Conservation (phyloP, 1,284 basidiomycete genomes). For the Porodaedalea pini region DNA sequence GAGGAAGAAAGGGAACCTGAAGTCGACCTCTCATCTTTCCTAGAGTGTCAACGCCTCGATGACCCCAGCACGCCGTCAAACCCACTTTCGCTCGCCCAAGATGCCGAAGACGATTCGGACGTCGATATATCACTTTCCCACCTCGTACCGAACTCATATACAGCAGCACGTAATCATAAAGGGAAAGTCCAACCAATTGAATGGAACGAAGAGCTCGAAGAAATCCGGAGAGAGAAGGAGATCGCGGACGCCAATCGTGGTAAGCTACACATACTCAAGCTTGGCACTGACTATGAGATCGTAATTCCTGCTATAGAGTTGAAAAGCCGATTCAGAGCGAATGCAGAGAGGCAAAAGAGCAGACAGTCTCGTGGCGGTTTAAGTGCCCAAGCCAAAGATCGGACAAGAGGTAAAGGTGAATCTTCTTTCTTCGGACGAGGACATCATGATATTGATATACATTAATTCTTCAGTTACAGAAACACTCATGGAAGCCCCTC, state of each 20-base stretch:
- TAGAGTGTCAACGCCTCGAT: slow-evolving; percentile 55
- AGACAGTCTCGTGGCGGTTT: not conserved
- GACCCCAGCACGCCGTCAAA: slow-evolving; percentile 35
- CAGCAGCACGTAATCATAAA: slow-evolving; percentile 36
- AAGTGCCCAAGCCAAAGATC: not conserved
- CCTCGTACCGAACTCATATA: slow-evolving; percentile 35
- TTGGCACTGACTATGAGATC: not conserved
- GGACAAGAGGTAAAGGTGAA: slow-evolving; percentile 4
- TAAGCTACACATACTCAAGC: slow-evolving; percentile 28
- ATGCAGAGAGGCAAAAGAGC: slow-evolving; percentile 43
- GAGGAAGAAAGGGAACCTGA: slow-evolving; percentile 68
- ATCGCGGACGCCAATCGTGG: slow-evolving; percentile 71
- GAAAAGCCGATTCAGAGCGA: slow-evolving; percentile 62
- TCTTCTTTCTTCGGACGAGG: not conserved
- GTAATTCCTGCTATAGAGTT: slow-evolving; percentile 45
- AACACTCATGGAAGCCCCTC: slow-evolving; percentile 48
- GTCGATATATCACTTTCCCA: slow-evolving; percentile 58
- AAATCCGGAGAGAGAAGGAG: slow-evolving; percentile 62
- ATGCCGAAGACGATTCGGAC: slow-evolving; percentile 50
- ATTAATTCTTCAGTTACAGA: not conserved
- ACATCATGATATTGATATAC: not conserved
- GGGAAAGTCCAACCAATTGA: slow-evolving; percentile 60
- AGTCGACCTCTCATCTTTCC: slow-evolving; percentile 63
- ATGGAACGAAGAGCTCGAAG: slow-evolving; percentile 64
- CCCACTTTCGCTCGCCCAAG: slow-evolving; percentile 19